Base-by-base conservation (phyloP, 1,284 basidiomycete species). In the Fistulinella cinereoalba region DNA sequence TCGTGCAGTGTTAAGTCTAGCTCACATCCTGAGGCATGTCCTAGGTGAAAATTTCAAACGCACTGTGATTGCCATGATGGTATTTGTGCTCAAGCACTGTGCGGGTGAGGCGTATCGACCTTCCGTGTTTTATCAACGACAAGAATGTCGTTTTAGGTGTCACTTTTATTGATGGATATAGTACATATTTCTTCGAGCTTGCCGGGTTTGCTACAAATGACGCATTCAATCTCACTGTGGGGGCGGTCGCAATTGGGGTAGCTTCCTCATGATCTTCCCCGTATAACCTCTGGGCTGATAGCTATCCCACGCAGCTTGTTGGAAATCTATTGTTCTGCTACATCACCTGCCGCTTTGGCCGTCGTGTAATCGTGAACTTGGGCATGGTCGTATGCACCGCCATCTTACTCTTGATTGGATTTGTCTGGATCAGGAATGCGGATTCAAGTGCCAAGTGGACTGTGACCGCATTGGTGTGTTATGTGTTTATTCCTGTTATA, bases 171-270 rank as follows among this genome's bases (percentile, higher is more conserved):
- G 43, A 65, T 49, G n/a, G n/a, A n/a, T 66, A 44, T 33, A 60
- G 64, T 9, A 57, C 62, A 29, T 66, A 66, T 50, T 59, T 66
- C 44, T 66, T 65, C 32, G 60, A 66, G 47, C 58, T 65, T 22
- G 48, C 64, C 5, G 60, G 64, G 16, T 65, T 62, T 31, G 44
- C 64, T 5, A 36, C 41, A 6, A 48, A n/a, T 41, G 47, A 51
- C 0, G 58, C 64, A 2, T 63, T 65, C 29, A 45, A 60, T 23
- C 52, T 66, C 2, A 58, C 60, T 16, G 38, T 65, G 16, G 62
- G 58, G 3, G 47, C 64, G 22, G 57, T 50, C 0, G 62, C 55
- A 5, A 57, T 61, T 3, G 64, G 64, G 2, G 61, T 65, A 36
- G 32, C 49, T 45, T 39, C 7, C 15, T n/a, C 13, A 13, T 19